Percentiles rank a stretch among this genome's conserved stretches.
Conservation (phyloP, 2,329 filamentous ascomycete genomes). For the Fonsecaea erecta region DNA sequence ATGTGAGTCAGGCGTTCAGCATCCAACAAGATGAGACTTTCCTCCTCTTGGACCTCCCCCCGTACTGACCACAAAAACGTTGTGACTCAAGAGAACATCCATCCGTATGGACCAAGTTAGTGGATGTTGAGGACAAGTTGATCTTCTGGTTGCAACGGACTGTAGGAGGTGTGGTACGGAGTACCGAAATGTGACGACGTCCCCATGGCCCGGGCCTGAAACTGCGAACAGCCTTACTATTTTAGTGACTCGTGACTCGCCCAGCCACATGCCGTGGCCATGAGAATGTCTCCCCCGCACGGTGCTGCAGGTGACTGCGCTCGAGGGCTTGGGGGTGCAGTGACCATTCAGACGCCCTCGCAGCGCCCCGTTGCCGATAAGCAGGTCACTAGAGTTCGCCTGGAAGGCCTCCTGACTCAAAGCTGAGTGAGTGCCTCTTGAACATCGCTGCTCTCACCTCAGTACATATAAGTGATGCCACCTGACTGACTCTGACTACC, state of each 20-base stretch:
- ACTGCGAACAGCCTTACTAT: background rate
- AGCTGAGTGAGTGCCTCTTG: background rate
- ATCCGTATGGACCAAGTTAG: background rate
- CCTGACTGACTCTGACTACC: constrained; percentile 17
- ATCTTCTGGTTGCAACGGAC: background rate
- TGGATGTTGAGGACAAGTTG: background rate
- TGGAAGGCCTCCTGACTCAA: constrained; percentile 17
- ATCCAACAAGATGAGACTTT: background rate
- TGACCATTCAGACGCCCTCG: background rate
- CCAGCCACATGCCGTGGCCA: background rate
- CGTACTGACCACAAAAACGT: background rate
- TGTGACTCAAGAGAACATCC: background rate
- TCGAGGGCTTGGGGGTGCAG: background rate
- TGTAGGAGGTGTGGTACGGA: background rate
- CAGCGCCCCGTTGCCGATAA: constrained; percentile 5
- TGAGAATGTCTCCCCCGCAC: background rate
- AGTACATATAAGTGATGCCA: constrained; percentile 5
- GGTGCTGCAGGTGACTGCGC: background rate
- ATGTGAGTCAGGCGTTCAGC: constrained; percentile 1
- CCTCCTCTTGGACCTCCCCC: background rate
- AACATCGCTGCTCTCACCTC: background rate
- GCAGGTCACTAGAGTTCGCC: background rate
- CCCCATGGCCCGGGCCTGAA: background rate
- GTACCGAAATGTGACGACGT: background rate
- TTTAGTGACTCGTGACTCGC: background rate